These are phyloP conservation scores for Puya raimondii DNA, from an alignment of 176 grass and related monocot genomes.

Conservation along the genomic window DNA sequence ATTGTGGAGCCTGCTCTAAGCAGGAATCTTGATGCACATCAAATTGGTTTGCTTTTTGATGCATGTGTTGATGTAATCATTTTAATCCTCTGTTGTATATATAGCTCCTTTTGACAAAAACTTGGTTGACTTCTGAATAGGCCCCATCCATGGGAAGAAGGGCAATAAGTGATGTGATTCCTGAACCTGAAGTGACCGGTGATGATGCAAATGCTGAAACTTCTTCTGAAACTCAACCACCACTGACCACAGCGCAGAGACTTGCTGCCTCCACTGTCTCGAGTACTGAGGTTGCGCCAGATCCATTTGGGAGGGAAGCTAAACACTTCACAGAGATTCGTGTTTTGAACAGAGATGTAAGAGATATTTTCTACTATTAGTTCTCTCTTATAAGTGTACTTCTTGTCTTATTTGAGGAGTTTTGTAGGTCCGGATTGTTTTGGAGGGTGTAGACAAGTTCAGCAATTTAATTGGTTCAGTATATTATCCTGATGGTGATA, in stretches of 20 bases:
- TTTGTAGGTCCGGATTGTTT: constrained; percentile 79
- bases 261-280: constrained; percentile 51
- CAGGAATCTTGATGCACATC: too few species aligned
- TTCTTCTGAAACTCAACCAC: constrained; percentile 36
- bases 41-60: too few species aligned
- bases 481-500: constrained; percentile 88
- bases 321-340: constrained; percentile 90
- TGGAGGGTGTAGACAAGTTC: constrained; percentile 89
- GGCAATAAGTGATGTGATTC: constrained; percentile 27
- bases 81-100: not conserved
- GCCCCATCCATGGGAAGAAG: constrained; percentile 91
- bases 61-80: not conserved
- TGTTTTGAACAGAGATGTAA: constrained; percentile 91
- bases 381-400: constrained; percentile 8
- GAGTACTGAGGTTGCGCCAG: constrained; percentile 59
- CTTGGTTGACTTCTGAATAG: constrained; percentile 33
- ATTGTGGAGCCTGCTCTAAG: too few species aligned
- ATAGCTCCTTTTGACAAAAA: not conserved
- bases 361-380: not conserved
- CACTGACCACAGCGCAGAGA: constrained; percentile 82
- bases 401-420: not conserved
- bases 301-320: constrained; percentile 83
- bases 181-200: constrained; percentile 30
- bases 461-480: constrained; percentile 92
- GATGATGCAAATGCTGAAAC: constrained; percentile 51